Base-by-base conservation (phyloP, 192 early-diverging fungal genomes). In the Linnemannia schmuckeri region DNA sequence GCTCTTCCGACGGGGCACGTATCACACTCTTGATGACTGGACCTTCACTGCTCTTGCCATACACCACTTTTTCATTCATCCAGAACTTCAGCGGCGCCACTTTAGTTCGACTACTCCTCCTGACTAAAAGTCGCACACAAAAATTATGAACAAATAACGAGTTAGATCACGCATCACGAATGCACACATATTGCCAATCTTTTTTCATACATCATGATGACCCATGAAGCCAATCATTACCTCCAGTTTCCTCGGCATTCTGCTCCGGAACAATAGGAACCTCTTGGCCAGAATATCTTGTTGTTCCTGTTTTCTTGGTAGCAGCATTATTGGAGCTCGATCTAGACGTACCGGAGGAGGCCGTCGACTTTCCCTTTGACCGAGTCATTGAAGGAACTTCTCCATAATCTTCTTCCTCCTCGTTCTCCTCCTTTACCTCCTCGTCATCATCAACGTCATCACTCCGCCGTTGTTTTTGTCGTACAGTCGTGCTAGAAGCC, bases 1-100 rank as follows among this genome's bases (percentile, higher is more conserved):
- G 30, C 22, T 79, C 77, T 55, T 71, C 70, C 6, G 63, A 41
- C 10, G 17, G 52, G 30, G 80, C 74, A 22, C 75, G 68, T 24
- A 82, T 61, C 54, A 82, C 76, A 30, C 70, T 76, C 72, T 83
- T 83, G 72, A 83, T 77, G 5, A 70, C 71, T 5, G 55, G 80
- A n/a, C 74, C 61, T n/a, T 73, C 46, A 2, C 52, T 44, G n/a
- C 44, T 68, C 18, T 47, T 77, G 3, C 72, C 76, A 18, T 74
- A n/a, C 15, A 83, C 40, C 1, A 83, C 41, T 13, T 78, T 78
- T 42, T 83, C 82, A 37, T 83, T 83, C 72, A 66, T 78, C 82
- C 82, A 83, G 30, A 42, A 83, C 40, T 83, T 71, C 38, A 83
- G 55, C 20, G 82, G 82, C 33, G 46, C 40, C 30, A 78, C 38